A percentile compares a stretch with the other conserved stretches of the same genome.
Conservation (phyloP, 192 early-diverging fungal genomes). For the Linnemannia zychae region DNA sequence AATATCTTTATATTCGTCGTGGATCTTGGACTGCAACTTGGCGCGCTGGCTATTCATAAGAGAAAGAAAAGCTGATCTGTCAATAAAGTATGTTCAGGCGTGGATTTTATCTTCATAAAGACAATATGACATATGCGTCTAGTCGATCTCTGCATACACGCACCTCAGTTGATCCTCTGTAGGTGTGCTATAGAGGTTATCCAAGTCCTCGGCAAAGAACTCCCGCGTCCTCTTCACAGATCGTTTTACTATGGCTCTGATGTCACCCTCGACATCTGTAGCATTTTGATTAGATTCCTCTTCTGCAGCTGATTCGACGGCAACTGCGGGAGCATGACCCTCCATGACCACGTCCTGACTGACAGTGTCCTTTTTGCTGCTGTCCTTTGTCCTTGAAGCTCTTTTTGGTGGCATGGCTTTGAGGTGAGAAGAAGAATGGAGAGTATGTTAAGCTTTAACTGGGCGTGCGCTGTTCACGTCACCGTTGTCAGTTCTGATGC, state of each 20-base stretch:
- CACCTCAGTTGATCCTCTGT: constrained; percentile 40
- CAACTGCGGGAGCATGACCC: constrained; percentile 14
- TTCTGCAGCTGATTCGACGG: constrained; percentile 20
- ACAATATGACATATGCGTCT: neutral
- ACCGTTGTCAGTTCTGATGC: no score
- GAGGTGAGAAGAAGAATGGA: neutral
- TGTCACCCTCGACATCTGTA: neutral
- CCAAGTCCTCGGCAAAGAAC: constrained; percentile 48
- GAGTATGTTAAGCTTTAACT: no score
- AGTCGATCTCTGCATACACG: neutral
- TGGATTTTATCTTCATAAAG: neutral
- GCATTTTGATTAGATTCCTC: constrained; percentile 5
- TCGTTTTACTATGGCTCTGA: constrained; percentile 24
- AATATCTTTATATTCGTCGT: constrained; percentile 79
- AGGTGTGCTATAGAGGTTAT: constrained; percentile 22
- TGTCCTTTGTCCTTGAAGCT: constrained; percentile 45
- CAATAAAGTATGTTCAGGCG: neutral
- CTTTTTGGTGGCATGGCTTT: constrained; percentile 48
- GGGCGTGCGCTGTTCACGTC: no score
- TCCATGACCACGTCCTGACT: constrained; percentile 43
- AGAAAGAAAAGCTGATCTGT: neutral
- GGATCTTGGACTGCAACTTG: constrained; percentile 79
- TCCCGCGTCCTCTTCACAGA: constrained; percentile 46
- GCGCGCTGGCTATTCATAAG: constrained; percentile 66
- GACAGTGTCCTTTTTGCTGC: neutral